These are phyloP conservation scores for Diaporthe eres DNA, from an alignment of 2,329 filamentous ascomycete species.

Conservation along the genomic window DNA sequence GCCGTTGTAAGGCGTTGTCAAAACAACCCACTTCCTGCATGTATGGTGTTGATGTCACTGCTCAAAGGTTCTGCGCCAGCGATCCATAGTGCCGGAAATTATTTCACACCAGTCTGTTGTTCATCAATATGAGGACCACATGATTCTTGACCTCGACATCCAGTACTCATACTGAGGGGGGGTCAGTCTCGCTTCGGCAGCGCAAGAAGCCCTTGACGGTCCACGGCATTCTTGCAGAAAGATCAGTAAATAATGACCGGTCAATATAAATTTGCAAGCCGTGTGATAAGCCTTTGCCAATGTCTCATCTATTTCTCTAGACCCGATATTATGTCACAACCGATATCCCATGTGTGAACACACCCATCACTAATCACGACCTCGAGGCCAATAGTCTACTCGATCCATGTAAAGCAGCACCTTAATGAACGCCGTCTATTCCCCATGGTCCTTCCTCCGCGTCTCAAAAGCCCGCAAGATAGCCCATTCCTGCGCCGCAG, in stretches of 20 bases:
- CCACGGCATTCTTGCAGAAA: background rate
- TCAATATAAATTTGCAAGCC: background rate
- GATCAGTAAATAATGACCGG: too few relatives aligned
- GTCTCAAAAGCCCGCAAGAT: constrained; percentile 45
- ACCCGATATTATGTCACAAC: too few relatives aligned
- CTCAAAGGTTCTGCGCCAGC: background rate
- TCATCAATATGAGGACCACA: fast-evolving
- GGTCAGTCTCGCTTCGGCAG: background rate
- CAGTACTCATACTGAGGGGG: background rate
- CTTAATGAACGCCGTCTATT: background rate
- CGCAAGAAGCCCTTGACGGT: background rate
- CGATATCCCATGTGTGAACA: background rate
- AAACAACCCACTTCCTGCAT: too few relatives aligned
- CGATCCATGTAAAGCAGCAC: background rate
- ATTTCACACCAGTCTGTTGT: background rate
- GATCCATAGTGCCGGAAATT: background rate
- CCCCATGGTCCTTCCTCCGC: background rate
- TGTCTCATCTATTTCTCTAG: background rate
- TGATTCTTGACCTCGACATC: background rate
- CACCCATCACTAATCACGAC: background rate
- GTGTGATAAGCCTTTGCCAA: too few relatives aligned
- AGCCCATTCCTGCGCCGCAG: constrained; percentile 42
- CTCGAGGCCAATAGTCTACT: background rate
- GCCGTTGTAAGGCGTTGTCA: too few relatives aligned
- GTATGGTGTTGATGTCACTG: background rate